Base-by-base conservation (phyloP, 2,329 filamentous ascomycete genomes). In the Blastomyces parvus region DNA sequence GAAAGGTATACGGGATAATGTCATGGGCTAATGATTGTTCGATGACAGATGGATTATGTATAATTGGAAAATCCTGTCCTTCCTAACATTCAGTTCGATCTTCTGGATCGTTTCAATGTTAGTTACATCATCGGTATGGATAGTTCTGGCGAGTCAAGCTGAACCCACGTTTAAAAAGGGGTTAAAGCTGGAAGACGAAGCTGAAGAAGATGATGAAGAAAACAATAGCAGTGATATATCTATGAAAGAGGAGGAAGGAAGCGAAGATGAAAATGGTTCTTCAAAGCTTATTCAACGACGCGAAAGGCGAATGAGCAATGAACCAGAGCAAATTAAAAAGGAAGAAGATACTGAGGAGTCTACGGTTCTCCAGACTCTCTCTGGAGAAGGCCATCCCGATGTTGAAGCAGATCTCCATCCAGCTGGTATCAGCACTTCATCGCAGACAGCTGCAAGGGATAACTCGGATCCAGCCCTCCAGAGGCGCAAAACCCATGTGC, bases 41-140 rank as follows among this genome's bases (percentile, higher is more conserved):
- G 62, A 22, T 60, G 64, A 25, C 40, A 81, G 88, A 59, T 94
- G 89, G 85, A 70, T 92, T 62, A 96, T 99, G 89, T 94, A 94
- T 70, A 86, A 90, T 65, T 88, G 93, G 77, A 85, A 88, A 14
- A 70, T 94, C 44, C 74, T 85, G 1, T 86, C 86, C 5, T 91
- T 91, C 64, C 61, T 88, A 0, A 70, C 87, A 0, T 88, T 91
- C 69, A 89, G 87, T 0, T 74, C 79, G 0, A 68, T 84, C 0
- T 97, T 97, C 75, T 97, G 92, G 91, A 72, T 79, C 0, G 84
- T 85, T 14, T 91, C 93, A 71, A 81, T 95, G 70, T 67, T 85
- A 0, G 88, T 87, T 52, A 84, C 89, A 73, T 79, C 81, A 0
- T 46, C 86, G 0, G 86, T 84, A 0, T 96, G 90, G 88, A 73